Evolutionary conservation across 1,139 yeast species (phyloP), one percentile per base, ranked within the genome.

Genomic region (Taiozyma sp.): DNA sequence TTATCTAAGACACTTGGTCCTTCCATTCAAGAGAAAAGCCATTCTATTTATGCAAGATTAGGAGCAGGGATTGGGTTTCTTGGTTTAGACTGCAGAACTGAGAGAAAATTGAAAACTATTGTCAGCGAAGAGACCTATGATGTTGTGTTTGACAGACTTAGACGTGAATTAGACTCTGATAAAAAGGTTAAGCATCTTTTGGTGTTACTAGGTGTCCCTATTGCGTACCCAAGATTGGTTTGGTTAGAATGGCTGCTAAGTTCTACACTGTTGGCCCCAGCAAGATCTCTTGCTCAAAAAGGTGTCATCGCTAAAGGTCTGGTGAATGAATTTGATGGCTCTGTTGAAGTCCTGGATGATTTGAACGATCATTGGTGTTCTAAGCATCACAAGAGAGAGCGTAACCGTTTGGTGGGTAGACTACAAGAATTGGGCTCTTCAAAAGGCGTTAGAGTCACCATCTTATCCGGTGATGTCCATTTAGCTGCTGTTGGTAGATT

Each of bases 331-430:
- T 92, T 91, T 65, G 97, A 91, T 63, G 97, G 97, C 2, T 82
- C 87, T 44, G 83, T 92, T 22, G 98, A 92, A 69, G 81, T 92
- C 19, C 76, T 92, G 58, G 98, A 93, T 64, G 98, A 92, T 66
- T 76, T 93, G 65, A 87, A 91, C 65, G 99, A 92, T 66, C 98
- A 93, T 69, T 92, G 98, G 98, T 91, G 97, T 68, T 87, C 97
- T 7, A 78, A 78, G 54, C 79, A 84, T 66, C 99, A 92, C 64
- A 89, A 89, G 66, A 69, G 71, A 49, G 97, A 89, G 68, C 77
- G 97, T 54, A 89, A 89, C 67, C 65, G 65, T 57, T 71, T 90
- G 48, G 70, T 88, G 45, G 73, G 74, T 48, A 71, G 73, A 49
- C 71, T 89, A 48, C 80, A 81, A 57, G 79, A 78, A 47, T 80